Base-by-base conservation (phyloP, 257 asterid genomes). In the Forsythia viridissima region DNA sequence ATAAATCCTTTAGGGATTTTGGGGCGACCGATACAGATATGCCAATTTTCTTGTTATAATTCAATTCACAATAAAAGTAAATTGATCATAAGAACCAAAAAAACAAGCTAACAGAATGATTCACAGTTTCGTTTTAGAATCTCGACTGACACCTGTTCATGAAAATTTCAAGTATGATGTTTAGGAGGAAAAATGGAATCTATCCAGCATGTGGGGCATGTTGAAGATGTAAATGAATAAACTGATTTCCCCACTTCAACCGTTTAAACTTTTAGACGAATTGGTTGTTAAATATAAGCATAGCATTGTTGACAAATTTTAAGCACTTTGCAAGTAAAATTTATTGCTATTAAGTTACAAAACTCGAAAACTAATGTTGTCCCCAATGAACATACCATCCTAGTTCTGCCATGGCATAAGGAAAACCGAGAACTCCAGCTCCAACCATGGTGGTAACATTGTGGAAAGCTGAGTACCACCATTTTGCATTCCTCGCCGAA, bases 361-460 rank as follows among this genome's bases (percentile, higher is more conserved):
- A 57, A 7, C 66, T 57, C 8, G 11, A 57, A 30, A 57, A 57
- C 1, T n/a, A 63, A 30, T 55, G 24, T 3, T 18, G 8, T 55
- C 65, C 79, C 85, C 68, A 63, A 63, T 63, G 16, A 30, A 30
- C 39, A 4, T 63, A 80, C 83, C 83, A 80, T 41, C 83, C 83
- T 24, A 80, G 80, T 4, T 75, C 66, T 4, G 83, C 37, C 83
- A 80, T 80, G 70, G 83, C 80, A 43, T 70, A 75, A 70, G 83
- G 83, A 9, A 80, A 80, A 36, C 83, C 41, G 16, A 80, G 83
- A 40, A 80, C 83, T 68, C 83, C 83, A 0, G 83, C 83, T 3
- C 83, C 83, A 66, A 80, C 83, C 83, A 80, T 80, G 34, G 83
- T 75, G 4, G 83, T 80, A n/a, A 80, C 84, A 76, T 80, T 80